Evolutionary conservation across 2,329 filamentous ascomycete genomes (phyloP), one percentile per base, ranked within the genome.

Genomic region (Epichloe bromicola): DNA sequence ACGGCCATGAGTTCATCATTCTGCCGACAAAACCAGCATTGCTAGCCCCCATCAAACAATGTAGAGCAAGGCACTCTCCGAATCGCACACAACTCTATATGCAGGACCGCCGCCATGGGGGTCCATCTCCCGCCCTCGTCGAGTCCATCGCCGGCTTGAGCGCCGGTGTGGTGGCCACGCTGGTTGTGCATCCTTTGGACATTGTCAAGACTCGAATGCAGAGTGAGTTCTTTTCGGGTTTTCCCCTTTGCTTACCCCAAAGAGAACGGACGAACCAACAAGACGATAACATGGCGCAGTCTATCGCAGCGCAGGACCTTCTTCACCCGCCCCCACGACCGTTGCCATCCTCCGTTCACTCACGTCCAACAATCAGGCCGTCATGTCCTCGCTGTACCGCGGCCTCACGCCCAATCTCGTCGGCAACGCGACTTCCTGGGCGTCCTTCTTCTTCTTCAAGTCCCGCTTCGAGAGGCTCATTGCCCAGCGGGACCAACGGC

Each of bases 161-260:
- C 57, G 93, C 93, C 53, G 93, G 93, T 55, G 78, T 88, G 51
- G 78, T 89, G 59, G 86, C 90, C 49, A 97, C 93, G 23, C 75
- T 97, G 46, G 83, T 82, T 51, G 85, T 93, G 49, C 91, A 97
- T 65, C 93, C 93, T 34, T 80, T 98, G 54, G 93, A 98, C 70
- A 83, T 98, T 56, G 83, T 97, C 65, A 98, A 98, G 75, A 97
- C 91, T 54, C 85, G 93, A 56, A 82, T 98, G 64, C 93, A 98
- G 72, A 83, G 87, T 89, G 71, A n/a, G 26, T 3, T 51, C 39
- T 46, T 43, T 20, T 17, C 20, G 30, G n/a, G 6, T 14, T 11
- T 23, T 17, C 12, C 30, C 12, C 6, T 4, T 37, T 12, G 20
- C 26, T 38, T 39, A 4, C 17, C 5, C 26, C 4, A 6, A 47